phyloP scores from a whole-genome alignment of 345 rosid genomes.

The Citrus unshiu region DNA sequence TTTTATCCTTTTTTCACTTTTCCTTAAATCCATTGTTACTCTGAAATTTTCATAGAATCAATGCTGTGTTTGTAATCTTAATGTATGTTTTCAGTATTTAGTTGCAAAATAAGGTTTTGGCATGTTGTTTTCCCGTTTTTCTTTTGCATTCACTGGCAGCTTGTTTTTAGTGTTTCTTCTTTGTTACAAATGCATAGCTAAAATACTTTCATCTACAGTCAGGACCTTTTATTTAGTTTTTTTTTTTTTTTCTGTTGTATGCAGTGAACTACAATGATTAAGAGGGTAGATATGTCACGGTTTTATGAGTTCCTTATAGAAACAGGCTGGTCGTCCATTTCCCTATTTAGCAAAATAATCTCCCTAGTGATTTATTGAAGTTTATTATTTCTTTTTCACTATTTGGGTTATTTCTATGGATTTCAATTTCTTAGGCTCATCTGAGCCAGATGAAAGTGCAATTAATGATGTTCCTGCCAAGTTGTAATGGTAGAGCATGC shows the following conservation, averaged over 20 bases:
- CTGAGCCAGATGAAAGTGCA: neutral
- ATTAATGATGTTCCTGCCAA: neutral
- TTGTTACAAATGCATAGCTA: neutral
- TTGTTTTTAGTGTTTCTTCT: neutral
- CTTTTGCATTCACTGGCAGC: neutral
- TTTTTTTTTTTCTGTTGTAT: neutral
- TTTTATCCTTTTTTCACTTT: neutral
- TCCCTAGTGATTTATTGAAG: neutral
- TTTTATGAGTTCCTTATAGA: neutral
- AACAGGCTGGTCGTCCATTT: neutral
- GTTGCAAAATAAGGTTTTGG: conserved; percentile 24
- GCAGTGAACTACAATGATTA: neutral
- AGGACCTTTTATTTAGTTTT: too few relatives aligned
- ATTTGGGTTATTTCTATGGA: neutral
- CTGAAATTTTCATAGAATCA: conserved; percentile 20
- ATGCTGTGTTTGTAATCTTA: conserved; percentile 34
- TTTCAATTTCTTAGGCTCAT: neutral
- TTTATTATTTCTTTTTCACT: neutral
- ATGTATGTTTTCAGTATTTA: conserved; percentile 27
- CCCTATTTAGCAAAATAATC: neutral
- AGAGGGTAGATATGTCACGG: neutral
- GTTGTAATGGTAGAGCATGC: neutral
- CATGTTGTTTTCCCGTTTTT: neutral
- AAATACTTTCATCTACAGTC: neutral
- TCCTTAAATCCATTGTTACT: conserved; percentile 5